Percentiles rank a stretch among this genome's conserved stretches.
Conservation (phyloP, 192 early-diverging fungal species). For the Diversispora epigaea region DNA sequence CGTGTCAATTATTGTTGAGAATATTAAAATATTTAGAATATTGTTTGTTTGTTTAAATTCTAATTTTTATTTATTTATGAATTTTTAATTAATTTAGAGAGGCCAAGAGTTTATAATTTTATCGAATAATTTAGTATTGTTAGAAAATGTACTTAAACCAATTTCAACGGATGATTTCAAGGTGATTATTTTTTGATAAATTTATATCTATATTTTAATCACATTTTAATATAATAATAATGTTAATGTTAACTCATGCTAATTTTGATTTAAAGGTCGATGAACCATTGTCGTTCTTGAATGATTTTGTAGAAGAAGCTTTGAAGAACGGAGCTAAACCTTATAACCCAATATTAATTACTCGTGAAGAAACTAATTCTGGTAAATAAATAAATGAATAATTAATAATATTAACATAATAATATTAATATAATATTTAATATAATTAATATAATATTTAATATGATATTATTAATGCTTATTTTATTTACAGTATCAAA, state of each 20-base stretch:
- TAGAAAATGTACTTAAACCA: background rate
- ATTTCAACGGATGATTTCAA: background rate
- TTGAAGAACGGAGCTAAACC: conserved; percentile 24
- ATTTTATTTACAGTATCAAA: background rate
- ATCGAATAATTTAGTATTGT: background rate
- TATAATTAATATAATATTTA: too few species aligned
- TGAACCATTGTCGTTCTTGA: conserved; percentile 19
- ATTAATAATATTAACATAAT: background rate
- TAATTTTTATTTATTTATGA: background rate
- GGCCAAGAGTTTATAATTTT: conserved; percentile 21
- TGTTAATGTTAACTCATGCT: conserved; percentile 3
- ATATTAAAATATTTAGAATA: background rate
- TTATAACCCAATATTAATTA: conserved; percentile 14
- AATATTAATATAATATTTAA: background rate
- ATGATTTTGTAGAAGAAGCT: conserved; percentile 21
- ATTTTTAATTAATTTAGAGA: background rate
- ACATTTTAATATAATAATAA: background rate
- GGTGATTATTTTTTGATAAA: background rate
- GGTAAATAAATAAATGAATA: background rate
- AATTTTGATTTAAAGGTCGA: conserved; percentile 26
- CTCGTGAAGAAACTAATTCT: background rate
- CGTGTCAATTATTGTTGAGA: background rate
- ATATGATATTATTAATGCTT: background rate
- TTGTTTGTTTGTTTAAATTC: background rate
- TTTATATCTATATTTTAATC: background rate